A percentile compares a stretch with the other conserved stretches of the same genome.
These are phyloP conservation scores for Endogone sp. DNA, from an alignment of 192 early-diverging fungal species.

Conservation along the genomic window DNA sequence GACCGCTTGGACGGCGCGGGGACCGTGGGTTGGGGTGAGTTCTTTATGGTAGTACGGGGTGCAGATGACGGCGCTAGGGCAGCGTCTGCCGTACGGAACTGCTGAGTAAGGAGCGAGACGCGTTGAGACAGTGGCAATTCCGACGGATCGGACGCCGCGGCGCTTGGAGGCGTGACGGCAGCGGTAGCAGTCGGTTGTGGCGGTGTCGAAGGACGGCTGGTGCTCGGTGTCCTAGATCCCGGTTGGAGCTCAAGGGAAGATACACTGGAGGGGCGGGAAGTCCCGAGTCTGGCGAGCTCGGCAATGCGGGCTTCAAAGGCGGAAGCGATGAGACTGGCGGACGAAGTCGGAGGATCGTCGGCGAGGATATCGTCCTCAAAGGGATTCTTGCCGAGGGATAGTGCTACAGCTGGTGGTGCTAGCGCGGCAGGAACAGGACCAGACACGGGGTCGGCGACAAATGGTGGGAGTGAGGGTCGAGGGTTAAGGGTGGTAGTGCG, in stretches of 20 bases:
- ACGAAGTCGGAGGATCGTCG: not conserved
- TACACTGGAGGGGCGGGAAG: slow-evolving; percentile 16
- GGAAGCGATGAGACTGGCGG: slow-evolving; percentile 17
- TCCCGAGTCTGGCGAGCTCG: slow-evolving; percentile 8
- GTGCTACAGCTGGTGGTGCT: no score
- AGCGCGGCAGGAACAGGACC: no score
- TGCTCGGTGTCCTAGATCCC: slow-evolving; percentile 26
- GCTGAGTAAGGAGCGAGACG: not conserved
- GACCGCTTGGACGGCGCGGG: no score
- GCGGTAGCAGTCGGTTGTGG: slow-evolving; percentile 14
- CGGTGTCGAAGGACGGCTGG: slow-evolving; percentile 10
- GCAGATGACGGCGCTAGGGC: slow-evolving; percentile 18
- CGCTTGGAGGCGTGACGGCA: not conserved
- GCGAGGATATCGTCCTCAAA: not conserved
- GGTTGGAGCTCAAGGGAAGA: slow-evolving; percentile 19
- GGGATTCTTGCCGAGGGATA: no score
- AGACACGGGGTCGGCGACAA: no score
- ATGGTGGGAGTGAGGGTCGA: slow-evolving; percentile 14
- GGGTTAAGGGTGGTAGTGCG: slow-evolving; percentile 19
- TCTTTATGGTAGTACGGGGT: slow-evolving; percentile 28
- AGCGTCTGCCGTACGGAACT: slow-evolving; percentile 12
- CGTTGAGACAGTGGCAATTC: not conserved
- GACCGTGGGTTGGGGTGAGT: not conserved
- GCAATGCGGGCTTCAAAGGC: slow-evolving; percentile 21
- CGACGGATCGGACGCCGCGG: not conserved